A percentile compares a stretch with the other conserved stretches of the same genome.
phyloP scores from a whole-genome alignment of 768 basidiomycete genomes.

The Phanerochaete sordida region DNA sequence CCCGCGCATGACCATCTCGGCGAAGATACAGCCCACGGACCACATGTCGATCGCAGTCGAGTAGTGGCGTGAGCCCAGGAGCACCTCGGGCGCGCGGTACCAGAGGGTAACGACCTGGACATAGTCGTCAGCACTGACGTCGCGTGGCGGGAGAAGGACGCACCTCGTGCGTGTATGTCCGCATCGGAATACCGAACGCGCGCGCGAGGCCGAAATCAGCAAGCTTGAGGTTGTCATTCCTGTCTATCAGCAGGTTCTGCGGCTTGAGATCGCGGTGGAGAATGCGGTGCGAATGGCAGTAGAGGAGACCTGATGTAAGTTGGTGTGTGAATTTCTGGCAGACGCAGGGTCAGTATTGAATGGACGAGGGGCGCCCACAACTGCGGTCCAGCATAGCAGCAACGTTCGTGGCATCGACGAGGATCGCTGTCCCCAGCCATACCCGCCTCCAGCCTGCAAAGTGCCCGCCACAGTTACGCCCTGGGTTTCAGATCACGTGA shows the following conservation, averaged over 20 bases:
- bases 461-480: neutral
- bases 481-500: constrained; percentile 26
- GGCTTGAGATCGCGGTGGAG: constrained; percentile 97
- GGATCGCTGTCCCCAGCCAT: neutral
- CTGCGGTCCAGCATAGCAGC: neutral
- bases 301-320: constrained; percentile 84
- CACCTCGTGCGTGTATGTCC: constrained; percentile 99
- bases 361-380: neutral
- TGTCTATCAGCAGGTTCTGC: constrained; percentile 92
- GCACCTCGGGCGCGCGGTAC: constrained; percentile 98
- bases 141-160: constrained; percentile 15
- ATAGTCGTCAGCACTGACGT: neutral
- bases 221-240: constrained; percentile 86
- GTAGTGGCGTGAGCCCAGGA: constrained; percentile 94
- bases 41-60: constrained; percentile 99
- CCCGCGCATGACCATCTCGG: constrained; percentile 95
- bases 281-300: constrained; percentile 93
- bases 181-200: constrained; percentile 96
- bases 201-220: constrained; percentile 96
- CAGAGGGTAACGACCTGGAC: constrained; percentile 94
- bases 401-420: neutral
- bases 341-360: constrained; percentile 6
- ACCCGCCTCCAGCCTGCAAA: neutral
- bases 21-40: constrained; percentile 99
- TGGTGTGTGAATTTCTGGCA: constrained; percentile 94